Evolutionary conservation across 805 yeast genomes (phyloP).

Genomic region (Hermanozyma aechmeae): DNA sequence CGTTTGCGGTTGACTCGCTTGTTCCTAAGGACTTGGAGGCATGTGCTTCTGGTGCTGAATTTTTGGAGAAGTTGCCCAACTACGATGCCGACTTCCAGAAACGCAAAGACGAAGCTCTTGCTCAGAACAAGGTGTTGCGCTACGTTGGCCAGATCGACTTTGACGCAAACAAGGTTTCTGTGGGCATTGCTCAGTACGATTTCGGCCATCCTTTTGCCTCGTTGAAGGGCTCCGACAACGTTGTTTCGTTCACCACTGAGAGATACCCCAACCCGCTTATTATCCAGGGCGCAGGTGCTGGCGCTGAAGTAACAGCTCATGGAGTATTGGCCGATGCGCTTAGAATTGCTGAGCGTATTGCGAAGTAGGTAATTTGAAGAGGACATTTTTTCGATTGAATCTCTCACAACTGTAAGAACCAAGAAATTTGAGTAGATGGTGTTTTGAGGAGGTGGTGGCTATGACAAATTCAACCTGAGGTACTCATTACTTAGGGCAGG

Average conservation of each 20-base stretch:
- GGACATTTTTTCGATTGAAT: background rate
- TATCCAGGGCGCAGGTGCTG: conserved; percentile 97
- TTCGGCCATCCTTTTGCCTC: conserved; percentile 92
- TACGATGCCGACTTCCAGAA: conserved; percentile 74
- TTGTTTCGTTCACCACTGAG: conserved; percentile 81
- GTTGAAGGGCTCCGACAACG: conserved; percentile 92
- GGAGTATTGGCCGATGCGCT: conserved; percentile 94
- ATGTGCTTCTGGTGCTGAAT: conserved; percentile 66
- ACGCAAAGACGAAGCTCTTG: conserved; percentile 72
- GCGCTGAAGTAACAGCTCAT: conserved; percentile 57
- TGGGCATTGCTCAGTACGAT: conserved; percentile 82
- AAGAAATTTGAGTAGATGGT: no score
- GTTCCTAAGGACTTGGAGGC: conserved; percentile 82
- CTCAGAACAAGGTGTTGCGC: conserved; percentile 80
- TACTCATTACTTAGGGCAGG: no score
- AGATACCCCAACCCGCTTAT: conserved; percentile 91
- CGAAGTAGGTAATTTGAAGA: conserved; percentile 19
- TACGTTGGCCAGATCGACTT: conserved; percentile 89
- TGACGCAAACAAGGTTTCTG: conserved; percentile 58
- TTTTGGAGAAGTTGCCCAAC: conserved; percentile 69
- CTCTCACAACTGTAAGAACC: no score
- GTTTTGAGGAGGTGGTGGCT: no score
- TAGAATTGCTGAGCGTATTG: conserved; percentile 83
- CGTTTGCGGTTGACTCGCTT: conserved; percentile 90
- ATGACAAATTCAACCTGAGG: no score